phyloP scores from a whole-genome alignment of 2,329 filamentous ascomycete genomes.

The Thelonectria blattea region DNA sequence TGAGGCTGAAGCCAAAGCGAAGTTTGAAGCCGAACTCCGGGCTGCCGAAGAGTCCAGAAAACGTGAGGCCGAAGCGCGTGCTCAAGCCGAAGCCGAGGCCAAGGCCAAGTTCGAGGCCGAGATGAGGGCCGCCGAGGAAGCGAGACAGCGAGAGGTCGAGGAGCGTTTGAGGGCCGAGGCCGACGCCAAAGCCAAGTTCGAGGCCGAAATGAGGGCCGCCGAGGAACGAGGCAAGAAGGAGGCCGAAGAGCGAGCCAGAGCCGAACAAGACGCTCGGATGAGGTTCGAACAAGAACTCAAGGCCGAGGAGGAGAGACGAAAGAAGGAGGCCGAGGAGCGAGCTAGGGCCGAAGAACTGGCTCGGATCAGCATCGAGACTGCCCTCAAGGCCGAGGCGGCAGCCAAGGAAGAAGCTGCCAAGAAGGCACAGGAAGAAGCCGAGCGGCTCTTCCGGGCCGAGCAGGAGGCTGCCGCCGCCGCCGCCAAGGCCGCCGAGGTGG shows the following conservation, averaged over 20 bases:
- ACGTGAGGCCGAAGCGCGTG: constrained; percentile 55
- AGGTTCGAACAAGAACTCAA: constrained; percentile 50
- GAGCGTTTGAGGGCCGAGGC: constrained; percentile 54
- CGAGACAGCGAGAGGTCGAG: constrained; percentile 53
- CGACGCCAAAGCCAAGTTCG: constrained; percentile 54
- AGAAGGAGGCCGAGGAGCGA: constrained; percentile 48
- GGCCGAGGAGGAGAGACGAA: constrained; percentile 51
- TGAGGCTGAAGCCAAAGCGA: constrained; percentile 53
- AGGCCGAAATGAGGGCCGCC: constrained; percentile 51
- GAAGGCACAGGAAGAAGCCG: constrained; percentile 51
- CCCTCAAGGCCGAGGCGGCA: constrained; percentile 47
- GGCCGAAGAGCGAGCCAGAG: constrained; percentile 53
- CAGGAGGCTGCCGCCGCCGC: constrained; percentile 50
- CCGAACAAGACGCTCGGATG: constrained; percentile 46
- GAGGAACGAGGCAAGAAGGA: constrained; percentile 54
- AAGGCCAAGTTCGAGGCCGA: constrained; percentile 55
- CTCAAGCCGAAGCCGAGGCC: constrained; percentile 53
- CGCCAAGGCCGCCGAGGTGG: constrained; percentile 46
- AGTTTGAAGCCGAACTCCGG: constrained; percentile 53
- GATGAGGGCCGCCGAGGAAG: constrained; percentile 51
- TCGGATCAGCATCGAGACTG: constrained; percentile 48
- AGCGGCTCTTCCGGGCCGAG: constrained; percentile 46
- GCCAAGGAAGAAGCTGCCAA: constrained; percentile 51
- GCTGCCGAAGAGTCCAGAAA: constrained; percentile 52
- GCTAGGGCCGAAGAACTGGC: constrained; percentile 56